These are phyloP conservation scores for Daldinia bambusicola DNA, from an alignment of 495 filamentous ascomycete species.

Conservation along the genomic window DNA sequence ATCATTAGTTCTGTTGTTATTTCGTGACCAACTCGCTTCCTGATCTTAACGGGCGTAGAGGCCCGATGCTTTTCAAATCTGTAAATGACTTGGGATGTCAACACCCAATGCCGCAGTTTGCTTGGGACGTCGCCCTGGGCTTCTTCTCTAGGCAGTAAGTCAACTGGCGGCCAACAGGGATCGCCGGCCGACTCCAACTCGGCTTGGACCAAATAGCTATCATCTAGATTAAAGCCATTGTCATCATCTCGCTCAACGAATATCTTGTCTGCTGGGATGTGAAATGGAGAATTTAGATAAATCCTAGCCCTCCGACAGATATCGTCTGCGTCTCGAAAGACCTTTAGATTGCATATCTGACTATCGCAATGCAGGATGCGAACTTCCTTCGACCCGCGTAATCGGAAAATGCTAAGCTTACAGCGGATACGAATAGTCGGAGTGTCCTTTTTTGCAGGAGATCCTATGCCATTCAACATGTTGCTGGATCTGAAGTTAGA, in stretches of 20 bases:
- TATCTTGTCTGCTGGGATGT: constrained; percentile 59
- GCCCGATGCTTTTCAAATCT: constrained; percentile 54
- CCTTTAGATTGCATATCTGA: constrained; percentile 57
- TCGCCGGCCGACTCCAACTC: constrained; percentile 59
- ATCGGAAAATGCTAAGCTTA: constrained; percentile 55
- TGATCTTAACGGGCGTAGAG: constrained; percentile 50
- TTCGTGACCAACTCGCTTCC: constrained; percentile 47
- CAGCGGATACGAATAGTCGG: constrained; percentile 55
- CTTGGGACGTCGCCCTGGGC: constrained; percentile 42
- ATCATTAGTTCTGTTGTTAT: constrained; percentile 53
- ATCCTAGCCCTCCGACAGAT: constrained; percentile 57
- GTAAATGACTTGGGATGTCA: constrained; percentile 54
- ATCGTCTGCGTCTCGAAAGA: constrained; percentile 57
- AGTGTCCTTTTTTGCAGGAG: constrained; percentile 53
- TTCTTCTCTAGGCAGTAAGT: constrained; percentile 49
- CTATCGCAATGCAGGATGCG: constrained; percentile 58
- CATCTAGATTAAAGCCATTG: constrained; percentile 55
- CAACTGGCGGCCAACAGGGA: constrained; percentile 60
- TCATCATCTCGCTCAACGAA: constrained; percentile 56
- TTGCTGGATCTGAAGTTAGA: constrained; percentile 51
- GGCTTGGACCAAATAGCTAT: constrained; percentile 57
- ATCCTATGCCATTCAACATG: constrained; percentile 52
- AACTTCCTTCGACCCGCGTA: constrained; percentile 36
- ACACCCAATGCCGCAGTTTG: constrained; percentile 51
- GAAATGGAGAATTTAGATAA: constrained; percentile 56